Evolutionary conservation across 129 eudicot genomes (phyloP).

Genomic region (Apium graveolens): DNA sequence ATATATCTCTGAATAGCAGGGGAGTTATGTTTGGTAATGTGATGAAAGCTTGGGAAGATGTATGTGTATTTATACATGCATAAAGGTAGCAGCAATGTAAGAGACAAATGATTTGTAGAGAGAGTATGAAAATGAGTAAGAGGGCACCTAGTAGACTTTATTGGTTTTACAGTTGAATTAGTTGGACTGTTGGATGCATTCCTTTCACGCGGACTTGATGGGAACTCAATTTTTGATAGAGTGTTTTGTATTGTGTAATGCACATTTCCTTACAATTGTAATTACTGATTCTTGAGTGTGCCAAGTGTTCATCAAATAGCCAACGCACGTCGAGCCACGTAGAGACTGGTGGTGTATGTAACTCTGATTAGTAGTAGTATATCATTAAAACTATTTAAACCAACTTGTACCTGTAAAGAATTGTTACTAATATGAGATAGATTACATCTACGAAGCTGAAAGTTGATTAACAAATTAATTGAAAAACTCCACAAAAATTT

Average conservation of each 20-base stretch:
- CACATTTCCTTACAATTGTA: not conserved
- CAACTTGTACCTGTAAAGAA: not conserved
- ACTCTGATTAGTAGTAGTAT: too few species aligned
- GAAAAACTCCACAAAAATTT: too few species aligned
- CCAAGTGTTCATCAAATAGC: not conserved
- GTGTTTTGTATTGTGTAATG: not conserved
- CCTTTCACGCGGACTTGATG: conserved; percentile 17
- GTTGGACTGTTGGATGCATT: conserved; percentile 11
- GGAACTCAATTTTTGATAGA: too few species aligned
- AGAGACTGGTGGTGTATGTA: not conserved
- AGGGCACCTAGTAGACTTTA: not conserved
- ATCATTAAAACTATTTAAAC: too few species aligned
- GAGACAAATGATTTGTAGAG: not conserved
- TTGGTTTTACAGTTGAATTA: conserved; percentile 11
- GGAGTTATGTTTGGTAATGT: not conserved
- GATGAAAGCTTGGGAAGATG: not conserved
- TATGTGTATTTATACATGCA: not conserved
- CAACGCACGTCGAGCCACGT: too few species aligned
- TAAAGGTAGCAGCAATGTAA: not conserved
- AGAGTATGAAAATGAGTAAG: not conserved
- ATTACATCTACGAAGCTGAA: not conserved
- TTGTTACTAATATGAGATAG: not conserved
- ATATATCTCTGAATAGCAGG: not conserved
- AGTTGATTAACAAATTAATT: not conserved
- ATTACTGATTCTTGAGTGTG: not conserved